Evolutionary conservation across 2,329 filamentous ascomycete genomes (phyloP), one percentile per base, ranked within the genome.

Genomic region (Apiospora pterosperma): DNA sequence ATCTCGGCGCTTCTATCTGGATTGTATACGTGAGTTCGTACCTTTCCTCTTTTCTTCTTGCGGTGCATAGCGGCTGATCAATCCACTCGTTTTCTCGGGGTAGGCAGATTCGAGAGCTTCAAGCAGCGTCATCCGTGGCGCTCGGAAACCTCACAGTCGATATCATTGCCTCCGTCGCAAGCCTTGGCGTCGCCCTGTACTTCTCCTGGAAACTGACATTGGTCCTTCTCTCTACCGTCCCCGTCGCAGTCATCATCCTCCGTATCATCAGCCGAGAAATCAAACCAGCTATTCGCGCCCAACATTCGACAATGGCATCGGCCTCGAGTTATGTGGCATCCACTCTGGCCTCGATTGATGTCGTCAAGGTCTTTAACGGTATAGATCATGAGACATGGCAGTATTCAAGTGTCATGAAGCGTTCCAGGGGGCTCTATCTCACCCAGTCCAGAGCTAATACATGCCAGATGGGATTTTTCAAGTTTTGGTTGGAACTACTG

Each of bases 291-390:
- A 89, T 95, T n/a, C 82, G 86, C 67, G 80, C 80, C 2, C 93
- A 97, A 71, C 89, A 91, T 64, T 76, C 78, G 1, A 85, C 89
- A 64, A 84, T 97, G 0, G 86, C 86, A 2, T 79, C 84, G 59
- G 92, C 92, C 0, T 89, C 93, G 0, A 95, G 92, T 71, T 82
- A 88, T 63, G 85, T 89, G 1, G 88, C 87, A 11, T 90, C 88
- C 12, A 88, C 92, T 0, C 84, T 96, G 11, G 81, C 82, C 1
- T 88, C 87, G 3, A 95, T 97, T 42, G 92, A 97, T 66, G 86
- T 92, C 0, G 92, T 98, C 72, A 97, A 97, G 75, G 90, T 88
- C 62, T 94, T 91, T 78, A 94, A 95, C 69, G 92, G 90, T 0
- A 86, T 93, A 71, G 83, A 85, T 14, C 80, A 88, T 12, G 94